A percentile compares a stretch with the other conserved stretches of the same genome.
These are phyloP conservation scores for Coemansia sp. DNA, from an alignment of 192 early-diverging fungal species.

Conservation along the genomic window DNA sequence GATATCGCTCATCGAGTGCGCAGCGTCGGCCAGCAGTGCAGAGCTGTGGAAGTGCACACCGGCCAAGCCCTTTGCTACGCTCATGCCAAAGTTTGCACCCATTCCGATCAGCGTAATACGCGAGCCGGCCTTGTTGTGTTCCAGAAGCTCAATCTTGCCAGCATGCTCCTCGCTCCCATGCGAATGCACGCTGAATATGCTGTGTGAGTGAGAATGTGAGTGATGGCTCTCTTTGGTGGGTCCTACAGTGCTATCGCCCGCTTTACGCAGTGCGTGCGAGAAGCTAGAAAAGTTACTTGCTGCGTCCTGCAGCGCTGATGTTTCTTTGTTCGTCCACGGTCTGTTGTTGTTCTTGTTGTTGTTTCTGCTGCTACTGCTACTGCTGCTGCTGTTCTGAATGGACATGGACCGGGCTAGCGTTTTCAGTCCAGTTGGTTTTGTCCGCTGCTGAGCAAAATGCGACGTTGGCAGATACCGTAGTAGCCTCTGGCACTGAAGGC, in stretches of 20 bases:
- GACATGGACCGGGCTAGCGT: not conserved
- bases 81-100: conserved; percentile 64
- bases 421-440: not conserved
- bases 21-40: conserved; percentile 77
- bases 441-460: not conserved
- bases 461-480: not conserved
- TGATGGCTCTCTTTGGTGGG: conserved; percentile 11
- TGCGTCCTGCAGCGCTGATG: conserved; percentile 8
- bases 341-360: too few relatives aligned
- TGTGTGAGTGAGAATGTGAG: conserved; percentile 23
- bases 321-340: conserved; percentile 30
- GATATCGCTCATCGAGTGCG: conserved; percentile 78
- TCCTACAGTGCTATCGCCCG: not conserved
- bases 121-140: conserved; percentile 60
- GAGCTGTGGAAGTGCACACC: conserved; percentile 74
- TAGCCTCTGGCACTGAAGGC: not conserved
- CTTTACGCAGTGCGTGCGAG: conserved; percentile 13
- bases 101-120: conserved; percentile 72
- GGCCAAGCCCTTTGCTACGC: conserved; percentile 65
- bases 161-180: conserved; percentile 25
- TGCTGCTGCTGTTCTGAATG: not conserved
- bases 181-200: conserved; percentile 23
- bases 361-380: not conserved
- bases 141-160: conserved; percentile 42
- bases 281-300: conserved; percentile 47